Evolutionary conservation across 2,329 filamentous ascomycete species (phyloP).

Genomic region (Erysiphe pulchra): DNA sequence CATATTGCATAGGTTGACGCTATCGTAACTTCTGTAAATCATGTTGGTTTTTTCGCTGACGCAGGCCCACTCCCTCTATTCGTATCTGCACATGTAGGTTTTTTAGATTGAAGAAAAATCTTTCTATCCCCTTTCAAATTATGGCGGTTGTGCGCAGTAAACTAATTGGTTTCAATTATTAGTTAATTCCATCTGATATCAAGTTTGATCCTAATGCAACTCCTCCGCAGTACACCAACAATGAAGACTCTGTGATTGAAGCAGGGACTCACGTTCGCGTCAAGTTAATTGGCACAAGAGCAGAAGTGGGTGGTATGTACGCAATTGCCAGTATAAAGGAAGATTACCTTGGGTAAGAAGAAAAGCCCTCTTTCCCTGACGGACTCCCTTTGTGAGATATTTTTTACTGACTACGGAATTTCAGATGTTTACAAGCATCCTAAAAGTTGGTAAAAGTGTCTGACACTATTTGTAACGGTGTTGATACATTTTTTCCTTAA

Average conservation of each 20-base stretch:
- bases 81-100: constrained; percentile 26
- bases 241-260: constrained; percentile 81
- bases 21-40: constrained; percentile 73
- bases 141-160: not conserved
- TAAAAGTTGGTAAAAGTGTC: constrained; percentile 1
- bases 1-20: constrained; percentile 50
- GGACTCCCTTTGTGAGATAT: too few species aligned
- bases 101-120: not conserved
- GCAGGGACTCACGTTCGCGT: constrained; percentile 80
- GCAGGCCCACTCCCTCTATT: constrained; percentile 58
- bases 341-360: constrained; percentile 37
- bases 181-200: constrained; percentile 80
- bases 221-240: constrained; percentile 89
- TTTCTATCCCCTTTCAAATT: not conserved
- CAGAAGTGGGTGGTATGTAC: constrained; percentile 85
- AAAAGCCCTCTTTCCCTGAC: not conserved
- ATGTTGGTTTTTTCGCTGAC: constrained; percentile 72
- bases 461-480: too few species aligned
- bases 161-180: not conserved
- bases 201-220: constrained; percentile 90
- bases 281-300: constrained; percentile 81
- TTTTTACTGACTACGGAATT: constrained; percentile 1
- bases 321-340: constrained; percentile 95
- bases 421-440: constrained; percentile 9
- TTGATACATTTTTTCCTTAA: too few species aligned